Conservation (phyloP, 768 basidiomycete genomes). For the Leccinum broughii region DNA sequence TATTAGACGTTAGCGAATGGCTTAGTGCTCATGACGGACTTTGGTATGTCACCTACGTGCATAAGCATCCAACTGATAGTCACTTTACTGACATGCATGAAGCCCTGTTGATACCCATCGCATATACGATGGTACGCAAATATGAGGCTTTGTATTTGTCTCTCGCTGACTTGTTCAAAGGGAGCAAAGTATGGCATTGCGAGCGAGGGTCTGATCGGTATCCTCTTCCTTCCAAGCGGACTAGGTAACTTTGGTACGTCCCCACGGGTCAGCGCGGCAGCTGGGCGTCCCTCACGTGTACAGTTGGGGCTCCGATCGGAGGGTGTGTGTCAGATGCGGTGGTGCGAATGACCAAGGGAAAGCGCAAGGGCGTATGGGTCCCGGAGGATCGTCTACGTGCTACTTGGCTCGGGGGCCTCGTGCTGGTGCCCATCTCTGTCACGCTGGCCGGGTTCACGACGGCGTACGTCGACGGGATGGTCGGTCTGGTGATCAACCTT, state of each 20-base stretch:
- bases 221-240: conserved; percentile 29
- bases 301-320: conserved; percentile 61
- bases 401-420: conserved; percentile 43
- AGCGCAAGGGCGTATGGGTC: conserved; percentile 57
- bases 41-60: conserved; percentile 33
- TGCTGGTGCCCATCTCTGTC: conserved; percentile 57
- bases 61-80: not conserved
- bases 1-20: conserved; percentile 45
- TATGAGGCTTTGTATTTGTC: not conserved
- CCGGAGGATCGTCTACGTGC: conserved; percentile 70
- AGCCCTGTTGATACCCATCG: conserved; percentile 57
- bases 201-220: conserved; percentile 24
- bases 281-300: not conserved
- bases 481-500: conserved; percentile 53
- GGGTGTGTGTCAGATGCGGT: conserved; percentile 59
- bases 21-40: conserved; percentile 29
- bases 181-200: conserved; percentile 39
- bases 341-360: conserved; percentile 47
- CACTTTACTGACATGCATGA: not conserved
- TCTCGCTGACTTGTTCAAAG: conserved; percentile 33
- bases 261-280: not conserved
- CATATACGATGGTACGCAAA: conserved; percentile 61
- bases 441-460: conserved; percentile 49
- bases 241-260: conserved; percentile 27
- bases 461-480: conserved; percentile 46